A percentile compares a stretch with the other conserved stretches of the same genome.
Conservation (phyloP, 2,329 filamentous ascomycete genomes). For the Cladobotryum mycophilum region DNA sequence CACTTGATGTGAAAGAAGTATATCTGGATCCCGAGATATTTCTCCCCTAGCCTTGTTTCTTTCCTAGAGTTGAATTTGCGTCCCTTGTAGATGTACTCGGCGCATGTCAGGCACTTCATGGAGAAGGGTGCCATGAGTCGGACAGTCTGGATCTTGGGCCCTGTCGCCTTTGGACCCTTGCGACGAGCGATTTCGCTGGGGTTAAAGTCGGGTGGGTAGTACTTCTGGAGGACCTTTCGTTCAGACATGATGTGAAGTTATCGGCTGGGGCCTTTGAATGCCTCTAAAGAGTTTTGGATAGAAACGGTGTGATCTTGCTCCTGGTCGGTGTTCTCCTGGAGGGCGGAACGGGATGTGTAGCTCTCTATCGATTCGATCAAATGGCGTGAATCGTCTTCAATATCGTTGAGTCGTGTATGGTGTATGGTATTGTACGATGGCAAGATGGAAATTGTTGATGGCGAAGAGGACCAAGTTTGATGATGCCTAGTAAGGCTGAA, state of each 20-base stretch:
- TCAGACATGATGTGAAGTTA: conserved; percentile 62
- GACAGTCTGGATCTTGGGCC: conserved; percentile 78
- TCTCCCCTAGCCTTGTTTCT: conserved; percentile 80
- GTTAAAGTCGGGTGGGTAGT: conserved; percentile 79
- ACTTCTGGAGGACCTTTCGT: conserved; percentile 68
- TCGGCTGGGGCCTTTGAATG: no score
- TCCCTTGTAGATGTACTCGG: conserved; percentile 84
- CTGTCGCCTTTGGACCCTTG: conserved; percentile 62
- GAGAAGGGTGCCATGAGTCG: conserved; percentile 63
- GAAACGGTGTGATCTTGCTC: no score
- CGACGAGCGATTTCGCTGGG: conserved; percentile 70
- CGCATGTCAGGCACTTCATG: conserved; percentile 42
- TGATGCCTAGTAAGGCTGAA: conserved; percentile 1
- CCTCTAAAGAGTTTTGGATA: no score
- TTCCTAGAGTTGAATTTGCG: conserved; percentile 95
- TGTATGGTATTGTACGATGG: neutral
- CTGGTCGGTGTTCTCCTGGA: no score
- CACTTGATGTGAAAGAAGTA: conserved; percentile 80
- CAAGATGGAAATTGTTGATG: neutral
- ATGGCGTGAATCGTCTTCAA: neutral
- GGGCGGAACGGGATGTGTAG: no score
- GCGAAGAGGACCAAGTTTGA: conserved; percentile 3
- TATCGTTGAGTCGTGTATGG: no score
- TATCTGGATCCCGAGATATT: conserved; percentile 82
- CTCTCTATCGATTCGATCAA: neutral